Percentiles rank a stretch among this genome's conserved stretches.
phyloP scores from a whole-genome alignment of 768 basidiomycete species.

The Phylloporus sp. region DNA sequence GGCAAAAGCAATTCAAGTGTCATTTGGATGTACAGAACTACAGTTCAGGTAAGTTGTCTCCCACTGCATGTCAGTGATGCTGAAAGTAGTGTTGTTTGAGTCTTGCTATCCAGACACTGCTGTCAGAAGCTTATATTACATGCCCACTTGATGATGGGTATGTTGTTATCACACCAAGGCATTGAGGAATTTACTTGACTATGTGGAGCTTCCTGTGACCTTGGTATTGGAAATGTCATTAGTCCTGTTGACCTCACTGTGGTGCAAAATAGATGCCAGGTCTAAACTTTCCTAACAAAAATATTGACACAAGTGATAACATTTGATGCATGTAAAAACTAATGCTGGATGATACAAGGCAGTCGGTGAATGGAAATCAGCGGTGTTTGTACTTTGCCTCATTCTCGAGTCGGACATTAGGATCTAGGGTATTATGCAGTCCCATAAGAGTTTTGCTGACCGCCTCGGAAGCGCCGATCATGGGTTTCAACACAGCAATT shows the following conservation, averaged over 20 bases:
- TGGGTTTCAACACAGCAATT: constrained; percentile 93
- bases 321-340: constrained; percentile 10
- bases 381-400: constrained; percentile 93
- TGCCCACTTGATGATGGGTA: constrained; percentile 27
- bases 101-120: constrained; percentile 16
- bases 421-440: constrained; percentile 89
- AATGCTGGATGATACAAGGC: constrained; percentile 20
- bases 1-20: constrained; percentile 8
- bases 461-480: constrained; percentile 97
- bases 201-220: not conserved
- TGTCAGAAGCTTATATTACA: constrained; percentile 29
- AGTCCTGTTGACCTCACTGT: not conserved
- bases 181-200: constrained; percentile 3
- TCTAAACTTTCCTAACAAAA: not conserved
- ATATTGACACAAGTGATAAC: not conserved
- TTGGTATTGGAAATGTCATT: not conserved
- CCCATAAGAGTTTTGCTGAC: constrained; percentile 94
- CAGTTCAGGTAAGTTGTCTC: constrained; percentile 20
- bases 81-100: constrained; percentile 7
- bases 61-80: not conserved
- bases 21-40: constrained; percentile 11
- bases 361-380: constrained; percentile 29
- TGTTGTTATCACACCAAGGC: constrained; percentile 28
- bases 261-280: not conserved
- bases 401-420: constrained; percentile 72